Evolutionary conservation across 805 yeast species (phyloP).

Genomic region (Candida nanaspora): DNA sequence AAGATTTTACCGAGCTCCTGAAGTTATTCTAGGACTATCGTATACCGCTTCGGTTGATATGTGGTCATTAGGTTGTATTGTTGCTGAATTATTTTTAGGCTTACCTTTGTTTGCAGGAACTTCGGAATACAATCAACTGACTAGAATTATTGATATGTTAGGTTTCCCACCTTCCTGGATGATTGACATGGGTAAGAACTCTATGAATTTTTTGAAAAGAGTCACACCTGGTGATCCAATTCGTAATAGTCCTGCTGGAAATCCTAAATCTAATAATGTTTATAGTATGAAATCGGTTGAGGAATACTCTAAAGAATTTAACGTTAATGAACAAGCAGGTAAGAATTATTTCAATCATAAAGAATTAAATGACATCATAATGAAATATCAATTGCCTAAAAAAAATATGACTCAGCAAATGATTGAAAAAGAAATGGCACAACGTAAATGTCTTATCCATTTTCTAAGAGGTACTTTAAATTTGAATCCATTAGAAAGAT

Average conservation of each 20-base stretch:
- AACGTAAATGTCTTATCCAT: slow-evolving; percentile 66
- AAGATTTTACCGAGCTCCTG: slow-evolving; percentile 91
- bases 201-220: slow-evolving; percentile 60
- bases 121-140: slow-evolving; percentile 85
- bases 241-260: too few relatives aligned
- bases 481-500: slow-evolving; percentile 85
- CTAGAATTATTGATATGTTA: slow-evolving; percentile 72
- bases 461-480: slow-evolving; percentile 73
- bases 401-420: slow-evolving; percentile 44
- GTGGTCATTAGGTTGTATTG: slow-evolving; percentile 59
- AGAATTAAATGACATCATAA: slow-evolving; percentile 62
- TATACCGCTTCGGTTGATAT: slow-evolving; percentile 89
- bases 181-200: slow-evolving; percentile 91
- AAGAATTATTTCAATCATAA: slow-evolving; percentile 71
- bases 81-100: slow-evolving; percentile 62
- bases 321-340: slow-evolving; percentile 64
- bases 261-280: slow-evolving; percentile 14
- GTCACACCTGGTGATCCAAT: slow-evolving; percentile 14
- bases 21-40: slow-evolving; percentile 85
- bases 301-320: slow-evolving; percentile 45
- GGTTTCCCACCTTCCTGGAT: slow-evolving; percentile 93
- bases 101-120: slow-evolving; percentile 92
- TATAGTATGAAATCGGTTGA: slow-evolving; percentile 32
- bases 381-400: slow-evolving; percentile 64
- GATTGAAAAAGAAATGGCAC: slow-evolving; percentile 66